These are phyloP conservation scores for Talaromyces sp. DNA, from an alignment of 2,329 filamentous ascomycete genomes.

Conservation along the genomic window DNA sequence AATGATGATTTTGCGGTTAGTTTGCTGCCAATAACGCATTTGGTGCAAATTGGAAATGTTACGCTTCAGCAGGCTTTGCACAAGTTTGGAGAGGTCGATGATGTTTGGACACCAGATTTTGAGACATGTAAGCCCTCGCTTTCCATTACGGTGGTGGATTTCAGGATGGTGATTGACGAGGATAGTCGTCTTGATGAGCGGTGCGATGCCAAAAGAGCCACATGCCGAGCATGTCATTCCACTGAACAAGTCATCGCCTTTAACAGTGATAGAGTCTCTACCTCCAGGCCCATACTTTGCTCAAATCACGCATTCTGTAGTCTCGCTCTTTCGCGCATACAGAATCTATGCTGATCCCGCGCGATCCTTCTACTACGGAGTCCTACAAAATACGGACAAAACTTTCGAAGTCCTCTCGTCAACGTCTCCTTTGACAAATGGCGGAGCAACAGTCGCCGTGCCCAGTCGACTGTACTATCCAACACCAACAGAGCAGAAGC, in stretches of 20 bases:
- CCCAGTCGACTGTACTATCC: background rate
- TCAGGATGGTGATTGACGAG: background rate
- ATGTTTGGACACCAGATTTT: background rate
- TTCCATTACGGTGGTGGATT: no score
- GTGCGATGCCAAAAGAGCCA: background rate
- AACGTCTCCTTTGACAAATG: background rate
- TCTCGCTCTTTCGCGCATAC: background rate
- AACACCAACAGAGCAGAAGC: slow-evolving; percentile 45
- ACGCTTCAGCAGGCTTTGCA: background rate
- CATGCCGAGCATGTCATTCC: background rate
- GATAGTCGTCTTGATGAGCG: background rate
- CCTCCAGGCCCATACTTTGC: background rate
- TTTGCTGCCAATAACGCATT: background rate
- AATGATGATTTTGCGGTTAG: background rate
- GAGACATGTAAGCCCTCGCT: background rate
- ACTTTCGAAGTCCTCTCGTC: background rate
- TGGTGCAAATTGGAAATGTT: background rate
- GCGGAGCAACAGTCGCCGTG: background rate
- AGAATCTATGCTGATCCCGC: slow-evolving; percentile 1
- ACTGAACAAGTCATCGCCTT: background rate
- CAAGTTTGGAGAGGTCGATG: background rate
- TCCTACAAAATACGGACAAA: background rate
- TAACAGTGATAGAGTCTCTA: background rate
- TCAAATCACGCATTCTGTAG: background rate
- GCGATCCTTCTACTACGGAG: background rate